phyloP scores from a whole-genome alignment of 2,329 filamentous ascomycete species.

The Onygenales sp. region DNA sequence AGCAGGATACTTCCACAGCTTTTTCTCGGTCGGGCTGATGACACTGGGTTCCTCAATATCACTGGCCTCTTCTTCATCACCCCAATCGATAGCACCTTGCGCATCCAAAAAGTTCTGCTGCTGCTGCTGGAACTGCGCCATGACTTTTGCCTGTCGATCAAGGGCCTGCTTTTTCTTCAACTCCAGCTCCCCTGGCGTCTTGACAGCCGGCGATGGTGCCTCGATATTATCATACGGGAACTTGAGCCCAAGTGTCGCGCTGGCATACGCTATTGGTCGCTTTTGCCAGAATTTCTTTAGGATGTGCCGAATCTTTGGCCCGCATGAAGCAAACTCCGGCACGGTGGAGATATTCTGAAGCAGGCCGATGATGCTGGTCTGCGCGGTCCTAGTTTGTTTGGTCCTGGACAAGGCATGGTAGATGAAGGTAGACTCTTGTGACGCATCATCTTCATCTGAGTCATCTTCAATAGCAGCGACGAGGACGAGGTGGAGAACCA shows the following conservation, averaged over 20 bases:
- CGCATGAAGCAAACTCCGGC: conserved; percentile 70
- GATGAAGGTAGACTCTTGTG: conserved; percentile 55
- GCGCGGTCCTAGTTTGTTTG: conserved; percentile 36
- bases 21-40: conserved; percentile 51
- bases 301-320: conserved; percentile 74
- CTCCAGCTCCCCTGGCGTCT: conserved; percentile 52
- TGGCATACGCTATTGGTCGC: conserved; percentile 62
- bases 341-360: conserved; percentile 49
- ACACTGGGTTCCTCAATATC: conserved; percentile 45
- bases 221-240: conserved; percentile 70
- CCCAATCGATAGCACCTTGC: conserved; percentile 82
- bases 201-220: conserved; percentile 68
- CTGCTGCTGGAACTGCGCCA: conserved; percentile 97
- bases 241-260: conserved; percentile 49
- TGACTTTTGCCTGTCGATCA: conserved; percentile 83
- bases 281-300: conserved; percentile 78
- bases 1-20: conserved; percentile 79
- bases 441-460: conserved; percentile 33
- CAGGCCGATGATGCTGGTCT: conserved; percentile 42
- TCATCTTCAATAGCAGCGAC: conserved; percentile 61
- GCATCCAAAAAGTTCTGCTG: conserved; percentile 90
- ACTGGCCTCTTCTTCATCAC: conserved; percentile 70
- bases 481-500: conserved; percentile 77
- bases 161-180: conserved; percentile 83
- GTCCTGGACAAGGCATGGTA: conserved; percentile 57